Evolutionary conservation across 768 basidiomycete species (phyloP).

Genomic region (Lenzites betulinus): DNA sequence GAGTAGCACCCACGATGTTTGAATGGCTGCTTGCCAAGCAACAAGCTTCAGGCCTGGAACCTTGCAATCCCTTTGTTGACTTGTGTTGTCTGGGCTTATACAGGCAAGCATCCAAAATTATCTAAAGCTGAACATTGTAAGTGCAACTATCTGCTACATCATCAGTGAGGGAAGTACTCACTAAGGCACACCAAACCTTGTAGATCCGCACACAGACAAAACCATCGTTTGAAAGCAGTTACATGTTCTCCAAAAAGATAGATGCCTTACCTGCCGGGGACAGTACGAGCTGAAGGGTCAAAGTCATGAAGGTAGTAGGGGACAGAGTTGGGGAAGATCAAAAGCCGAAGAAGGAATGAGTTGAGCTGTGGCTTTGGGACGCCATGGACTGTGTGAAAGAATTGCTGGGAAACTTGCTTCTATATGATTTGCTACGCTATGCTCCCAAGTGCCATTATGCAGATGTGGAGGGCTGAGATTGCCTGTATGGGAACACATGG

Average conservation of each 20-base stretch:
- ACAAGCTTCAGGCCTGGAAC: no score
- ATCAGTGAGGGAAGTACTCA: no score
- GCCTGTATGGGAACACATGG: constrained; percentile 24
- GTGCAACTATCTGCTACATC: no score
- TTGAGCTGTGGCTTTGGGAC: constrained; percentile 30
- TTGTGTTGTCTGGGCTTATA: no score
- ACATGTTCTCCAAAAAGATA: constrained; percentile 27
- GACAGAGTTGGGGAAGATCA: constrained; percentile 16
- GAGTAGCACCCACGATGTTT: no score
- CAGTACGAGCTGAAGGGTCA: constrained; percentile 29
- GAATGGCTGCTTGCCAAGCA: no score
- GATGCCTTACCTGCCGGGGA: constrained; percentile 30
- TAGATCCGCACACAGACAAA: no score
- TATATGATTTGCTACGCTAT: constrained; percentile 33
- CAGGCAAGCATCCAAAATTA: no score
- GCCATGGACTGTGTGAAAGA: constrained; percentile 32
- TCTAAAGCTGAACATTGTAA: no score
- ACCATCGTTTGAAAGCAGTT: constrained; percentile 32
- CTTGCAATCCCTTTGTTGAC: no score
- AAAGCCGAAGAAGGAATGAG: constrained; percentile 2
- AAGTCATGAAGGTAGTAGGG: constrained; percentile 16
- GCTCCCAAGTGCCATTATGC: constrained; percentile 15
- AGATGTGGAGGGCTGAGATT: constrained; percentile 24
- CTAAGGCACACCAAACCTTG: no score
- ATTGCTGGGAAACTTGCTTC: constrained; percentile 32